Evolutionary conservation across 768 basidiomycete genomes (phyloP).

Genomic region (Paxillus rubicundulus): DNA sequence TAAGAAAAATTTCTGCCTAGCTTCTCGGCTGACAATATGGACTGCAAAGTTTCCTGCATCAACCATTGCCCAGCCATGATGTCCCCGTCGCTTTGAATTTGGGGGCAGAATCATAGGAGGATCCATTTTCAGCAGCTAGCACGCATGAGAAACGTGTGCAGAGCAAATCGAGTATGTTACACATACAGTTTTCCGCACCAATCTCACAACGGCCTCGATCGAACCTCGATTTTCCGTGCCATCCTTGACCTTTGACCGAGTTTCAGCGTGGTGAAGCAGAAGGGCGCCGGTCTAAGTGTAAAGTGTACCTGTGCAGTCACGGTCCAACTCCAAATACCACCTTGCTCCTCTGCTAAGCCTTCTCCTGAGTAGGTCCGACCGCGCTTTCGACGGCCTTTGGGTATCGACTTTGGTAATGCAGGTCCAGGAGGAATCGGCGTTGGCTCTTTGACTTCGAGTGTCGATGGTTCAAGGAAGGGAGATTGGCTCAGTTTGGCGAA

Average conservation of each 20-base stretch:
- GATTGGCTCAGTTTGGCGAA: conserved; percentile 56
- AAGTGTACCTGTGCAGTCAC: conserved; percentile 63
- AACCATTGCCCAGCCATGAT: conserved; percentile 81
- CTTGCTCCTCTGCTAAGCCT: conserved; percentile 48
- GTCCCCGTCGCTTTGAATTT: conserved; percentile 56
- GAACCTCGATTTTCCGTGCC: conserved; percentile 79
- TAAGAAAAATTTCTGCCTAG: conserved; percentile 66
- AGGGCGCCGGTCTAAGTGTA: not conserved
- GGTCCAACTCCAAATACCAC: conserved; percentile 75
- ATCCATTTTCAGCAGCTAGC: conserved; percentile 53
- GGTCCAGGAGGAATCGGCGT: conserved; percentile 53
- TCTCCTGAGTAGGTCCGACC: conserved; percentile 69
- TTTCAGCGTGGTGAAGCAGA: not conserved
- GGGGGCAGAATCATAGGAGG: conserved; percentile 62
- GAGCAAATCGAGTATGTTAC: not conserved
- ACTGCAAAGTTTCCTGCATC: conserved; percentile 81
- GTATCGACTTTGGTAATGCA: conserved; percentile 50
- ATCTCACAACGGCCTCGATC: conserved; percentile 69
- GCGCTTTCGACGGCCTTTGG: conserved; percentile 62
- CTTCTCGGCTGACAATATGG: conserved; percentile 67
- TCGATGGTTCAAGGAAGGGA: conserved; percentile 65
- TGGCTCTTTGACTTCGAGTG: conserved; percentile 54
- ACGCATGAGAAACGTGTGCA: conserved; percentile 8
- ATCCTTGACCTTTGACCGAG: conserved; percentile 63
- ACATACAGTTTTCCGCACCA: conserved; percentile 69